Evolutionary conservation across 768 basidiomycete genomes (phyloP).

Genomic region (Suillus americanus): DNA sequence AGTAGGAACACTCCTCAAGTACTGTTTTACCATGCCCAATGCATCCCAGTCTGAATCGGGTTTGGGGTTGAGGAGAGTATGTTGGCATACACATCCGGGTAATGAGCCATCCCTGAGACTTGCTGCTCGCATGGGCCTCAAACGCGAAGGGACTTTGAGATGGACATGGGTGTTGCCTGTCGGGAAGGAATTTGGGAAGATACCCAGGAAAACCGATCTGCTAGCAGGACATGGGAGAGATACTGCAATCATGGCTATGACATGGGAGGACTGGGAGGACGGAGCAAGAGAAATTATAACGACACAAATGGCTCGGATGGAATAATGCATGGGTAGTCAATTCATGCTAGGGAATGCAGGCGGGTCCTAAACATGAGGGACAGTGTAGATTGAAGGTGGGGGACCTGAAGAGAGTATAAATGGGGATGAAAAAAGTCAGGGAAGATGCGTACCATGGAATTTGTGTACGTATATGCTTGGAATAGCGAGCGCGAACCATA

Average conservation of each 20-base stretch:
- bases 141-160: slow-evolving; percentile 34
- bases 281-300: slow-evolving; percentile 28
- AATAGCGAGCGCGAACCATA: too few species aligned
- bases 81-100: slow-evolving; percentile 38
- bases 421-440: too few species aligned
- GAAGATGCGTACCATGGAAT: too few species aligned
- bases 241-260: slow-evolving; percentile 46
- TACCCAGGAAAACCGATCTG: slow-evolving; percentile 26
- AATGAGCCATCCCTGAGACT: slow-evolving; percentile 34
- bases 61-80: slow-evolving; percentile 41
- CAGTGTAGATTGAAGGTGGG: too few species aligned
- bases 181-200: slow-evolving; percentile 28
- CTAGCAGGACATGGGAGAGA: slow-evolving; percentile 40
- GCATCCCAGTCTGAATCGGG: slow-evolving; percentile 23
- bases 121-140: slow-evolving; percentile 44
- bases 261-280: slow-evolving; percentile 63
- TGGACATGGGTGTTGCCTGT: slow-evolving; percentile 37
- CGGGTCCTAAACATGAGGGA: too few species aligned
- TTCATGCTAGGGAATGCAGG: not conserved
- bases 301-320: not conserved
- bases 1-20: slow-evolving; percentile 26
- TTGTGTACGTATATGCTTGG: too few species aligned
- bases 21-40: slow-evolving; percentile 16
- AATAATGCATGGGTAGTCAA: not conserved
- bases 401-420: too few species aligned